Evolutionary conservation across 2,329 filamentous ascomycete genomes (phyloP).

Genomic region (Huntiella decipiens): DNA sequence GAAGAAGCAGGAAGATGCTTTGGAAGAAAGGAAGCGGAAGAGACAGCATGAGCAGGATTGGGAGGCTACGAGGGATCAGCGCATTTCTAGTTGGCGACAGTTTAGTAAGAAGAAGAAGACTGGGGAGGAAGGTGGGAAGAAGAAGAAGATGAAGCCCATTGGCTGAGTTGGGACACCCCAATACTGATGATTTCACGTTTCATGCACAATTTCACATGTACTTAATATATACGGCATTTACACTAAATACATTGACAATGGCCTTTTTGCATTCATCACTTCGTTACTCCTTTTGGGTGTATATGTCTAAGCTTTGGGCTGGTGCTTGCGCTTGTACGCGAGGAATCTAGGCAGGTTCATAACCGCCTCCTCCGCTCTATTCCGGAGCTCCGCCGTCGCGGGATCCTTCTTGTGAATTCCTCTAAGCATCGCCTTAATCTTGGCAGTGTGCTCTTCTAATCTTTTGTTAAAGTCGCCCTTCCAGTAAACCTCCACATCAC

Average conservation of each 20-base stretch:
- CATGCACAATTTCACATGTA: neutral
- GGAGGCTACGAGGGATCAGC: slow-evolving; percentile 78
- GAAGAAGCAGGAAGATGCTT: slow-evolving; percentile 67
- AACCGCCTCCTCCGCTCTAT: slow-evolving; percentile 39
- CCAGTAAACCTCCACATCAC: slow-evolving; percentile 46
- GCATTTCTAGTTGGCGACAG: slow-evolving; percentile 85
- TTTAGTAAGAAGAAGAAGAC: slow-evolving; percentile 60
- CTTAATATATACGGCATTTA: neutral
- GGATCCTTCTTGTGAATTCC: slow-evolving; percentile 35
- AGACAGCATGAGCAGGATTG: slow-evolving; percentile 86
- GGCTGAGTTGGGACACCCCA: slow-evolving; percentile 21
- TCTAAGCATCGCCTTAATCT: slow-evolving; percentile 37
- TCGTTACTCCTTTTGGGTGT: neutral
- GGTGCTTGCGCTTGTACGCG: slow-evolving; percentile 43
- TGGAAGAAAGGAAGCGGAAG: slow-evolving; percentile 64
- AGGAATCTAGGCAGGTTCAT: slow-evolving; percentile 44
- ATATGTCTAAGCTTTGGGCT: slow-evolving; percentile 17
- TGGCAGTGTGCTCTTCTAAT: slow-evolving; percentile 34
- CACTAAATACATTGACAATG: neutral
- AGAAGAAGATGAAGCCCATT: slow-evolving; percentile 49
- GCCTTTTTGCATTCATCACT: neutral
- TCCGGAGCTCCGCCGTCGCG: slow-evolving; percentile 34
- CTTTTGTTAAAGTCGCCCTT: slow-evolving; percentile 38
- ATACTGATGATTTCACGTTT: neutral
- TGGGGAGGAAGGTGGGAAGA: slow-evolving; percentile 33